Base-by-base conservation (phyloP, 495 filamentous ascomycete species). In the Pseudevernia furfuracea region DNA sequence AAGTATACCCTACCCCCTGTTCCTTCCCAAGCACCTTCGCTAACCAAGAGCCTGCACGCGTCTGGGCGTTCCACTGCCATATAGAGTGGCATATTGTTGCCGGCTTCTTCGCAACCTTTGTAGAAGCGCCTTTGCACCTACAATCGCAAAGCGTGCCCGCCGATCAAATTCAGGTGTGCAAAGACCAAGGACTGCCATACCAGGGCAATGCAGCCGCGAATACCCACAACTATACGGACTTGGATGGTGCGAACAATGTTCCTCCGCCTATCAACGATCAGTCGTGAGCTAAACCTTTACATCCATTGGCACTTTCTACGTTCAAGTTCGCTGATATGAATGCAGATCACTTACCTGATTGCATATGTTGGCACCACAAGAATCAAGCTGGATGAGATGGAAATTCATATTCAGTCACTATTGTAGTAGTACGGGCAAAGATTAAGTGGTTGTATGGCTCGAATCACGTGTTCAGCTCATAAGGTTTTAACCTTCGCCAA, bases 181-280 rank as follows among this genome's bases (percentile, higher is more conserved):
- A 73, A 37, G 80, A 74, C 7, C 71, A 67, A 0, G 73, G 73
- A 0, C 72, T 82, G 0, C 78, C 82, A 4, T 81, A 74, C 0
- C 69, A 66, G 9, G 89, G 89, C 9, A 93, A 93, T 67, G 89
- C 89, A 0, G 89, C 88, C 0, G 89, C 78, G 4, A 89, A 89
- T 68, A 80, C 79, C 5, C 72, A 72, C 0, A 74, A 91, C 67
- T 74, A 80, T 36, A 70, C 89, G 2, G 82, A 92, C 68, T 71
- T 92, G n/a, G 75, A 64, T 0, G 88, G 87, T n/a, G 77, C 85
- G 70, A 85, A 83, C 62, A 71, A 58, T 32, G 23, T 44, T 8
- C 58, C 58, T 0, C 58, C 58, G 15, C 30, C 52, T 34, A 55
- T 55, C 52, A 34, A 55, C 10, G 30, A 55, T 55, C 52, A 55